Conservation (phyloP, 768 basidiomycete species). For the Leccinum truebloodii region DNA sequence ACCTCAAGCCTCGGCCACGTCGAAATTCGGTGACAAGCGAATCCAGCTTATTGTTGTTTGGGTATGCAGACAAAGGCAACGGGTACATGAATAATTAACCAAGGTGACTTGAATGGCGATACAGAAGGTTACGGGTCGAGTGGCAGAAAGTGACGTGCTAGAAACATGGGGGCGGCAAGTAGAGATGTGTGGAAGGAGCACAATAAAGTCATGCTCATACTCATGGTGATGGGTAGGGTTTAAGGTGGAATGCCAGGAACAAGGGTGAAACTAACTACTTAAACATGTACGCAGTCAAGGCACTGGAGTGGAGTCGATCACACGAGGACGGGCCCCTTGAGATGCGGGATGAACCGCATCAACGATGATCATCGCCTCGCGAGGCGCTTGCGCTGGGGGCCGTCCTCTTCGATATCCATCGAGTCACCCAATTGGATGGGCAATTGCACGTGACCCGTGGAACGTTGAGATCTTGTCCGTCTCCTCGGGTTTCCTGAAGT, state of each 20-base stretch:
- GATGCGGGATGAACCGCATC: neutral
- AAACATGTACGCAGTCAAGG: slow-evolving; percentile 6
- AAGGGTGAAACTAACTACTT: slow-evolving; percentile 5
- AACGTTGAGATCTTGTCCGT: slow-evolving; percentile 55
- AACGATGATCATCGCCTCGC: slow-evolving; percentile 50
- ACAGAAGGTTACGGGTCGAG: slow-evolving; percentile 8
- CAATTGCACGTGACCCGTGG: slow-evolving; percentile 39
- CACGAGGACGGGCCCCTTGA: neutral
- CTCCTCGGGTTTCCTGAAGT: slow-evolving; percentile 42
- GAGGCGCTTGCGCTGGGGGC: slow-evolving; percentile 72
- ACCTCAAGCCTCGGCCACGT: neutral
- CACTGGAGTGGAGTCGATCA: neutral
- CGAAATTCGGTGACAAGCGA: neutral
- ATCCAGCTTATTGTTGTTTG: neutral
- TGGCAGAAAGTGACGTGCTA: slow-evolving; percentile 3
- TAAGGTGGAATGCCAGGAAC: slow-evolving; percentile 2
- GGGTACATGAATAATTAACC: slow-evolving; percentile 20
- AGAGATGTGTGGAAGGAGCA: slow-evolving; percentile 11
- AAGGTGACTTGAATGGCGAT: slow-evolving; percentile 12
- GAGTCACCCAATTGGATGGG: slow-evolving; percentile 45
- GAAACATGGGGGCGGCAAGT: slow-evolving; percentile 8
- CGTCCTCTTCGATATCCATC: slow-evolving; percentile 80
- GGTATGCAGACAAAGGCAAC: neutral
- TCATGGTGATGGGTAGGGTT: slow-evolving; percentile 1
- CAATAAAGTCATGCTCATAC: slow-evolving; percentile 15